Conservation (phyloP, 371 early-diverging fungal genomes). For the Chytridium lagenaria region DNA sequence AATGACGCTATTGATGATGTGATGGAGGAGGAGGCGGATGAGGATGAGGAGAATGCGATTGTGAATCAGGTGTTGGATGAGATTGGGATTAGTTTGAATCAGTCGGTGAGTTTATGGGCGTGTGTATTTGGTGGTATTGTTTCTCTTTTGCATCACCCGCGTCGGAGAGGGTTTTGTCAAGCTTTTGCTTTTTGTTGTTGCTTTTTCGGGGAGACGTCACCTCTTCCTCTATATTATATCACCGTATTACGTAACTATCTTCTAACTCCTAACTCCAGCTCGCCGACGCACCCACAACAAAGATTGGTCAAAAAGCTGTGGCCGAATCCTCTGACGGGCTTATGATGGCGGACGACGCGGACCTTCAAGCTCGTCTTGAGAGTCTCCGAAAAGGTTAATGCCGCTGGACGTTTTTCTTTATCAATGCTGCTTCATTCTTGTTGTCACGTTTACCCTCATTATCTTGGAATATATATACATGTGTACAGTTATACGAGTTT, state of each 20-base stretch:
- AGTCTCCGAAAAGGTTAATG: constrained; percentile 66
- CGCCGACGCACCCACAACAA: constrained; percentile 64
- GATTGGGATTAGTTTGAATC: constrained; percentile 81
- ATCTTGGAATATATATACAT: too few relatives aligned
- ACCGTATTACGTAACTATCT: constrained; percentile 18
- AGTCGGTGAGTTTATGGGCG: constrained; percentile 40
- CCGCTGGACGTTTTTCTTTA: too few relatives aligned
- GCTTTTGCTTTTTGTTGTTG: constrained; percentile 13
- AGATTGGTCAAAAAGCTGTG: constrained; percentile 53
- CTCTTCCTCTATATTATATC: not conserved
- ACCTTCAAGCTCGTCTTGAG: constrained; percentile 88
- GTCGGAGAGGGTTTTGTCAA: too few relatives aligned
- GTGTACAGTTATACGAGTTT: too few relatives aligned
- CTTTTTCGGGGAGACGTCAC: not conserved
- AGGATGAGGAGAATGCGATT: constrained; percentile 82
- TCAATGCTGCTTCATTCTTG: too few relatives aligned
- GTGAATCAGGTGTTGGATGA: constrained; percentile 95
- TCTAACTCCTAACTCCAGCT: constrained; percentile 57
- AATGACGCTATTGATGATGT: constrained; percentile 95
- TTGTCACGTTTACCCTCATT: too few relatives aligned
- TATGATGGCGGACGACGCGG: constrained; percentile 78
- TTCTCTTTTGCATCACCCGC: not conserved
- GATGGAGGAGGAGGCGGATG: constrained; percentile 92
- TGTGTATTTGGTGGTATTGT: constrained; percentile 14
- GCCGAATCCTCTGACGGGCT: constrained; percentile 51